Base-by-base conservation (phyloP, 2,329 filamentous ascomycete genomes). In the Alternaria gansuensis region DNA sequence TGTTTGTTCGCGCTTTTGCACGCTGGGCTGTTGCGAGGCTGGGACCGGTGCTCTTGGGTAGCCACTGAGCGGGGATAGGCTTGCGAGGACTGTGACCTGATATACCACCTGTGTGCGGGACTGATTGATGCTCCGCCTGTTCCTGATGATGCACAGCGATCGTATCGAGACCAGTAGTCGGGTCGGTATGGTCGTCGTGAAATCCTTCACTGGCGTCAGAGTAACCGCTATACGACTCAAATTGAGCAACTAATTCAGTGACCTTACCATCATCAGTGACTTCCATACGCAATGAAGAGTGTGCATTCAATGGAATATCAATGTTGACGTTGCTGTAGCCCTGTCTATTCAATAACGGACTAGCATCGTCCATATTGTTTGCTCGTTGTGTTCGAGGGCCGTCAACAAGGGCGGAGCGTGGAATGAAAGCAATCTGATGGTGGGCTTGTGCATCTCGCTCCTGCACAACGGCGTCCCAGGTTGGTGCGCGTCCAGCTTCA, bases 231-330 rank as follows among this genome's bases (percentile, higher is more conserved):
- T 59, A 63, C 13, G 59, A 63, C 51, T 71, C 66, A 60, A 65
- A 68, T n/a, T 50, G 63, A 58, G 64, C 62, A 40, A 68, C 59
- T 21, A 68, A 59, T 51, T 67, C 60, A 54, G 59, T 60, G 51
- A 69, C 56, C 69, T 72, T 74, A 71, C 73, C 68, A 46, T 72
- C 57, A 23, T 73, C 67, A 45, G 61, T 63, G 28, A 67, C 48
- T 24, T 69, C 62, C 58, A 69, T 62, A 24, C 68, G 60, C 36
- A 73, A 34, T 2, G 57, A 61, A 24, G 70, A 65, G n/a, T 64
- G 60, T 6, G 39, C 54, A 52, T 63, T 57, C 50, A 67, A 49
- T 37, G 69, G 64, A 8, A 74, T 60, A 43, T 70, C 60, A 8
- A 70, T 72, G 53, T 67, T 67, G 45, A 75, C 39, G 13, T 62